Percentiles rank a stretch among this genome's conserved stretches.
Evolutionary conservation across 495 filamentous ascomycete genomes (phyloP).

Genomic region (Thermochaetoides thermophila): DNA sequence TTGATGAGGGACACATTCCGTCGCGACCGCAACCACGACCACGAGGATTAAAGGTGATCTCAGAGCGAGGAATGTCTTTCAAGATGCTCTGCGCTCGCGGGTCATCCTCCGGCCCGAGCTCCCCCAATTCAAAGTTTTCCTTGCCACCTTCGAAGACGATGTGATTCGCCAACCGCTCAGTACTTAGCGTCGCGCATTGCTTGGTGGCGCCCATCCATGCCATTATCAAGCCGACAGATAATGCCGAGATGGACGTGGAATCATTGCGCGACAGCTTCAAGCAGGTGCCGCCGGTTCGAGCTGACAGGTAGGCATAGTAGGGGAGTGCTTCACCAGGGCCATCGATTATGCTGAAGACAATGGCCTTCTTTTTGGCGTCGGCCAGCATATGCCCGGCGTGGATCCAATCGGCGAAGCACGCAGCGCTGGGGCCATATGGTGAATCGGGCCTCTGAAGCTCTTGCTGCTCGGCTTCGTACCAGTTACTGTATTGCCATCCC

Average conservation of each 20-base stretch:
- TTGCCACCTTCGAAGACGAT: conserved; percentile 6
- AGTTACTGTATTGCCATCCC: neutral
- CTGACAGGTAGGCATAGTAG: conserved; percentile 24
- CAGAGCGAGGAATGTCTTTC: conserved; percentile 6
- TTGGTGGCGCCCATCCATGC: conserved; percentile 33
- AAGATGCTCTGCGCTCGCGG: neutral
- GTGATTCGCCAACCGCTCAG: conserved; percentile 6
- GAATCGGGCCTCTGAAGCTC: conserved; percentile 7
- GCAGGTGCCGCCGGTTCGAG: conserved; percentile 25
- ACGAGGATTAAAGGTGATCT: conserved; percentile 8
- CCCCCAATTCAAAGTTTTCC: conserved; percentile 4
- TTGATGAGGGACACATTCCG: too few species aligned
- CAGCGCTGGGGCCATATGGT: conserved; percentile 20
- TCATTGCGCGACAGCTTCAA: conserved; percentile 12
- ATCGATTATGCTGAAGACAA: conserved; percentile 24
- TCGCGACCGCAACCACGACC: too few species aligned
- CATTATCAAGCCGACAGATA: conserved; percentile 28
- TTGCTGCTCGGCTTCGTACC: conserved; percentile 14
- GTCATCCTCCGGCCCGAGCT: conserved; percentile 10
- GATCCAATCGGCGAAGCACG: conserved; percentile 27
- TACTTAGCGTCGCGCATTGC: conserved; percentile 11
- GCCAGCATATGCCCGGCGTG: conserved; percentile 16
- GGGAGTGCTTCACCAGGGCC: conserved; percentile 3
- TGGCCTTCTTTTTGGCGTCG: conserved; percentile 19
- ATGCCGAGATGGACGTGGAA: conserved; percentile 19